Evolutionary conservation across 2,329 filamentous ascomycete species (phyloP).

Genomic region (Clonostachys sp.): DNA sequence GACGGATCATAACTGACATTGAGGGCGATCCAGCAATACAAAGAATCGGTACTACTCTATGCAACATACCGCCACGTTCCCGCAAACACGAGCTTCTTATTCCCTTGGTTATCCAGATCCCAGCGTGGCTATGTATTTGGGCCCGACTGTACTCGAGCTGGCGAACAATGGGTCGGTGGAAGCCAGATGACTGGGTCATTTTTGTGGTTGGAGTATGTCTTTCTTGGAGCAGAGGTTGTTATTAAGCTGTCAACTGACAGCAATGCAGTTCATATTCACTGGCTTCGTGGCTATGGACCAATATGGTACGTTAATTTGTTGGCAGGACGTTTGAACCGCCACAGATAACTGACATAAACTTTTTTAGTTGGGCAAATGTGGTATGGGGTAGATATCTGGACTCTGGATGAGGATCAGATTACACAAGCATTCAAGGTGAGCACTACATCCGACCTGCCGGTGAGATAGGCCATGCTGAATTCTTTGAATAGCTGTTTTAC

Average conservation of each 20-base stretch:
- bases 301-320: slow-evolving; percentile 2
- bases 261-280: slow-evolving; percentile 13
- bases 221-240: too few species aligned
- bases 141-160: slow-evolving; percentile 30
- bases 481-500: slow-evolving; percentile 12
- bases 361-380: slow-evolving; percentile 10
- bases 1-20: too few species aligned
- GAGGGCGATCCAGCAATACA: slow-evolving; percentile 1
- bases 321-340: too few species aligned
- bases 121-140: slow-evolving; percentile 23
- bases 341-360: too few species aligned
- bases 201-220: slow-evolving; percentile 10
- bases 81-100: slow-evolving; percentile 22
- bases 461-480: slow-evolving; percentile 1
- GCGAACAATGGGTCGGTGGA: slow-evolving; percentile 19
- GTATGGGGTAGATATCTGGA: slow-evolving; percentile 33
- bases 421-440: slow-evolving; percentile 20
- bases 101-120: slow-evolving; percentile 25
- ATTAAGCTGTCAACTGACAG: too few species aligned
- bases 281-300: slow-evolving; percentile 22
- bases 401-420: slow-evolving; percentile 15
- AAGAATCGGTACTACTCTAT: slow-evolving; percentile 22
- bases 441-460: neutral
- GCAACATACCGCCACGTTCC: slow-evolving; percentile 19
- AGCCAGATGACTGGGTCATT: slow-evolving; percentile 34